A percentile compares a stretch with the other conserved stretches of the same genome.
Conservation (phyloP, 805 yeast species). For the Teunomyces cretensis region DNA sequence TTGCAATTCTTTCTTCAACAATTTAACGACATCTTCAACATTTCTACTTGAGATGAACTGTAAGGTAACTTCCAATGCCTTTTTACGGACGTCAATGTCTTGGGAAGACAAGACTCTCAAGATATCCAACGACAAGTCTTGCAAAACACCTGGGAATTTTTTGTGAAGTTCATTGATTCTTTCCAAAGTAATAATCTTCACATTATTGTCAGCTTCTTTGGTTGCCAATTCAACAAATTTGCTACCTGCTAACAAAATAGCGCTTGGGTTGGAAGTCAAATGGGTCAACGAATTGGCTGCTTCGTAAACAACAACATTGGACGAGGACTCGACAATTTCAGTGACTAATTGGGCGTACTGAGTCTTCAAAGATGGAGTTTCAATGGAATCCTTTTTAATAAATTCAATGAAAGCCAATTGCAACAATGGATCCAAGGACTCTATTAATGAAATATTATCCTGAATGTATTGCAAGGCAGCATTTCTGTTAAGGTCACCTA, state of each 20-base stretch:
- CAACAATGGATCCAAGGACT: slow-evolving; percentile 72
- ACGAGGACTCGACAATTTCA: slow-evolving; percentile 69
- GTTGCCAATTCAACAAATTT: slow-evolving; percentile 86
- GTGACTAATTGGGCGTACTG: slow-evolving; percentile 72
- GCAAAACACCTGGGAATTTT: slow-evolving; percentile 77
- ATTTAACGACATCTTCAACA: slow-evolving; percentile 89
- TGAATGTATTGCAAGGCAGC: slow-evolving; percentile 82
- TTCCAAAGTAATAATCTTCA: slow-evolving; percentile 87
- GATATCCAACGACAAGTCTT: slow-evolving; percentile 81
- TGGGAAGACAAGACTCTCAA: slow-evolving; percentile 83
- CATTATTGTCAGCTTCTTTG: slow-evolving; percentile 92
- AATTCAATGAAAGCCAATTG: slow-evolving; percentile 91
- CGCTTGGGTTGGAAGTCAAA: slow-evolving; percentile 60
- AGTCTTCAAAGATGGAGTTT: slow-evolving; percentile 60
- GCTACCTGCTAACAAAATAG: slow-evolving; percentile 75
- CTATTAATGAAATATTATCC: slow-evolving; percentile 59
- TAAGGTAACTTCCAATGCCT: slow-evolving; percentile 83
- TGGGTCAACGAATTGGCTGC: slow-evolving; percentile 79
- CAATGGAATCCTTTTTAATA: slow-evolving; percentile 75
- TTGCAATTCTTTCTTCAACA: slow-evolving; percentile 87
- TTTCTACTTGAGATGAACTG: slow-evolving; percentile 80
- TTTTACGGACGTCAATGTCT: slow-evolving; percentile 86
- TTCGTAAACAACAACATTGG: slow-evolving; percentile 80
- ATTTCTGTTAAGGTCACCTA: slow-evolving; percentile 79
- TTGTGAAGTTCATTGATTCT: slow-evolving; percentile 75